A percentile compares a stretch with the other conserved stretches of the same genome.
Conservation (phyloP, 1,284 basidiomycete species). For the Leccinum proliferum region DNA sequence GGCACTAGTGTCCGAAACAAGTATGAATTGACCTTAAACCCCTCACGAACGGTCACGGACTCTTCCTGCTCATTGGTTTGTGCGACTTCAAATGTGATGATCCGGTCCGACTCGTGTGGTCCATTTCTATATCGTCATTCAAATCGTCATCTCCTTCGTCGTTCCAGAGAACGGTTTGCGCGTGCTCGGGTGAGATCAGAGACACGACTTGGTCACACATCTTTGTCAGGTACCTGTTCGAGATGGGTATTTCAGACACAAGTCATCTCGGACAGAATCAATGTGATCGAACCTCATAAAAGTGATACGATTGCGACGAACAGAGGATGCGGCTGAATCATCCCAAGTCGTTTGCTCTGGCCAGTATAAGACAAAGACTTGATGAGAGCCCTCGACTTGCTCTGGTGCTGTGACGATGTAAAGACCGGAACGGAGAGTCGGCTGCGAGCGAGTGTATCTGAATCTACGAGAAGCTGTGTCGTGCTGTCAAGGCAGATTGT, state of each 20-base stretch:
- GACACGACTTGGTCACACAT: slow-evolving; percentile 48
- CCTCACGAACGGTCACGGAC: slow-evolving; percentile 35
- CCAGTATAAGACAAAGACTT: slow-evolving; percentile 52
- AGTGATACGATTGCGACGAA: slow-evolving; percentile 48
- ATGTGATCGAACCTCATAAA: slow-evolving; percentile 49
- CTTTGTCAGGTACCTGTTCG: slow-evolving; percentile 48
- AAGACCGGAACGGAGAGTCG: slow-evolving; percentile 44
- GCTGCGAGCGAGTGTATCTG: slow-evolving; percentile 20
- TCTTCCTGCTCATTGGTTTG: slow-evolving; percentile 58
- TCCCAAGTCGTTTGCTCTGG: slow-evolving; percentile 58
- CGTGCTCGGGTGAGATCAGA: slow-evolving; percentile 42
- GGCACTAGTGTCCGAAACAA: background rate
- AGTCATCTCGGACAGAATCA: background rate
- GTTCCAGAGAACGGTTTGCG: slow-evolving; percentile 38
- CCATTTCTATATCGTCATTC: slow-evolving; percentile 25
- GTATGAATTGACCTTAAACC: slow-evolving; percentile 34
- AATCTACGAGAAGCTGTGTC: slow-evolving; percentile 19
- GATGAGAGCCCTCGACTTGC: slow-evolving; percentile 13
- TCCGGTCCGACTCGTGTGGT: slow-evolving; percentile 38
- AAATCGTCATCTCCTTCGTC: slow-evolving; percentile 29
- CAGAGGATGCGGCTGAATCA: slow-evolving; percentile 39
- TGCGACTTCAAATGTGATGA: slow-evolving; percentile 51
- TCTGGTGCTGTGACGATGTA: slow-evolving; percentile 34
- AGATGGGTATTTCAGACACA: background rate
- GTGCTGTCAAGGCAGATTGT: slow-evolving; percentile 9